A percentile compares a stretch with the other conserved stretches of the same genome.
Conservation (phyloP, 179 eudicot genomes). For the Actinidia arguta region DNA sequence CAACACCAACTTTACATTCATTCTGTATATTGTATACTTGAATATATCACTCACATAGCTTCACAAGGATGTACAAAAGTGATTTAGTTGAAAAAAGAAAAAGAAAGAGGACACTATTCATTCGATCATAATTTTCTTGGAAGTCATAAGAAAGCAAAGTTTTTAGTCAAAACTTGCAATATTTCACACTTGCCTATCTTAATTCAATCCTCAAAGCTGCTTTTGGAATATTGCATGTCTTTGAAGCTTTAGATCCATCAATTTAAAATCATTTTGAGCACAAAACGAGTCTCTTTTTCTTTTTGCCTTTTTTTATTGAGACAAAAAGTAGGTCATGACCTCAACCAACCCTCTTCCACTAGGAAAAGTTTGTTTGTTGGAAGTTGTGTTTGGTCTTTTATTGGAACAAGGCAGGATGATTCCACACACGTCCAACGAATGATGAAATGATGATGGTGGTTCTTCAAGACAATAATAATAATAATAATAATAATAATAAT, state of each 20-base stretch:
- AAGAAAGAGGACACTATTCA: no score
- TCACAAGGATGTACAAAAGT: no score
- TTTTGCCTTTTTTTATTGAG: background rate
- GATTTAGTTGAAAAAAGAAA: no score
- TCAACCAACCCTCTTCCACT: conserved; percentile 15
- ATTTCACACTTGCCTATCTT: no score
- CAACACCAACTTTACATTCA: no score
- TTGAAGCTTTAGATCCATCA: background rate
- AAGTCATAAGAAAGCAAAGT: no score
- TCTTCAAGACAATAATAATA: no score
- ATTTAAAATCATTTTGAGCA: background rate
- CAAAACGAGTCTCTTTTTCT: background rate
- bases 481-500: background rate
- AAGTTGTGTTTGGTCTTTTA: background rate
- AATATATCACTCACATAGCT: no score
- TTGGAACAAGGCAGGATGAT: conserved; percentile 8
- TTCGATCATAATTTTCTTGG: no score
- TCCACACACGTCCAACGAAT: conserved; percentile 13
- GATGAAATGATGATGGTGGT: background rate
- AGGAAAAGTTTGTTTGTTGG: no score
- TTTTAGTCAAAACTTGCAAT: no score
- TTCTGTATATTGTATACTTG: no score
- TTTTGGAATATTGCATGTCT: background rate
- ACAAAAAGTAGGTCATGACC: conserved; percentile 7
- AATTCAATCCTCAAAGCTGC: background rate